These are phyloP conservation scores for Solanum bulbocastanum DNA, from an alignment of 257 asterid genomes.

Conservation along the genomic window DNA sequence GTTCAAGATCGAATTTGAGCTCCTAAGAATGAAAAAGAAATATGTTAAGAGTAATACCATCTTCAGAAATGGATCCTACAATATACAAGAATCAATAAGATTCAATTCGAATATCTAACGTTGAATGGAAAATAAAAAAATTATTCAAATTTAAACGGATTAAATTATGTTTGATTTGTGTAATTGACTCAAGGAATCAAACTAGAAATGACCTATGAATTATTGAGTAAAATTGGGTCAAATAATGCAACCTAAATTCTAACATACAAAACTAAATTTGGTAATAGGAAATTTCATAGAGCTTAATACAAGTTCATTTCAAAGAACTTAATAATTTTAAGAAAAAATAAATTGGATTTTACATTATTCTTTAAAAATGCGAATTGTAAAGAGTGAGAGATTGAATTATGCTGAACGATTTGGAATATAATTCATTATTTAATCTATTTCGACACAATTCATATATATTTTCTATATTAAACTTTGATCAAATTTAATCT, in stretches of 20 bases:
- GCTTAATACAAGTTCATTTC: too few relatives aligned
- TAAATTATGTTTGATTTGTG: neutral
- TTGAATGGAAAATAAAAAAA: too few relatives aligned
- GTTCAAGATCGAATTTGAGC: too few relatives aligned
- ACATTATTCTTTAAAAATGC: neutral
- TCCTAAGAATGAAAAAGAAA: too few relatives aligned
- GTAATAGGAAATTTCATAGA: neutral
- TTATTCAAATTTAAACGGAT: neutral
- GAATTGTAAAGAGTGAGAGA: fast-evolving
- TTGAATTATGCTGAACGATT: neutral
- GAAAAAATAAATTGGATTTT: neutral
- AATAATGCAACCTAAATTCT: neutral
- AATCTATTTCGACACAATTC: neutral
- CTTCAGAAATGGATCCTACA: fast-evolving
- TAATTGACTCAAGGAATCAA: neutral
- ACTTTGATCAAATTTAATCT: neutral
- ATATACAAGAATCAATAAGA: too few relatives aligned
- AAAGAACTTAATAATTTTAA: neutral
- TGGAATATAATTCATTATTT: fast-evolving
- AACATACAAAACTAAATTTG: neutral
- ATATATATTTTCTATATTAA: neutral
- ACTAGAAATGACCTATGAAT: neutral
- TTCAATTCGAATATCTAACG: too few relatives aligned
- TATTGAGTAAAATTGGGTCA: neutral
- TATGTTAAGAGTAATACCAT: too few relatives aligned